These are phyloP conservation scores for Eragrostis nindensis DNA, from an alignment of 176 grass and related monocot species.

Conservation along the genomic window DNA sequence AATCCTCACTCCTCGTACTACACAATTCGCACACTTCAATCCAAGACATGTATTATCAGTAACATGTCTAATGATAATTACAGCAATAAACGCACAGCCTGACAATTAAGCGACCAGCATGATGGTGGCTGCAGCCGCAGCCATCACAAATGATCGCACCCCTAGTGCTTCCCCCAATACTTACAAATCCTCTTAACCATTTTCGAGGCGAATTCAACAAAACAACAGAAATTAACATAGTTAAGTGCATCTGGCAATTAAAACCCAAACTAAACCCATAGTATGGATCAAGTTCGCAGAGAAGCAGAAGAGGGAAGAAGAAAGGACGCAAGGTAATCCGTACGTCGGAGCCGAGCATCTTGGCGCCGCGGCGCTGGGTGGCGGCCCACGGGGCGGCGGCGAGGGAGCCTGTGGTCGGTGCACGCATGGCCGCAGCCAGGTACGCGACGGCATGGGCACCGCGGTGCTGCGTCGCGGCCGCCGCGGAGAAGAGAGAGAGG, in stretches of 20 bases:
- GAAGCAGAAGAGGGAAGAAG: too few species aligned
- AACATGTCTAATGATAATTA: background rate
- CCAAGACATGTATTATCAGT: too few species aligned
- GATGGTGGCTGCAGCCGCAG: too few species aligned
- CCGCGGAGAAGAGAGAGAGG: constrained; percentile 17
- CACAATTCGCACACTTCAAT: background rate
- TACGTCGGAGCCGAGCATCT: constrained; percentile 80
- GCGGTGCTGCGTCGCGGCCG: background rate
- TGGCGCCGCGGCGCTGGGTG: constrained; percentile 65
- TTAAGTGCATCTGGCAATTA: background rate
- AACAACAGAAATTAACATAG: background rate
- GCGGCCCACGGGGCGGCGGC: constrained; percentile 57
- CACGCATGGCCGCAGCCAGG: constrained; percentile 28
- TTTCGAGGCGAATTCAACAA: background rate
- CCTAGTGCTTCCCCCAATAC: background rate
- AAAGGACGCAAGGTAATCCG: background rate
- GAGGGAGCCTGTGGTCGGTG: constrained; percentile 39
- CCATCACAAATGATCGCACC: too few species aligned
- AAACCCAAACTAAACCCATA: constrained; percentile 24
- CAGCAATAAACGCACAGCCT: background rate
- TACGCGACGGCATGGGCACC: constrained; percentile 31
- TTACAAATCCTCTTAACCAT: background rate
- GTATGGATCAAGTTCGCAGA: background rate
- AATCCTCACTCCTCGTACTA: accelerated
- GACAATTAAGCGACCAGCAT: background rate